Conservation (phyloP, 176 grass and related monocot genomes). For the Oryza meyeriana region DNA sequence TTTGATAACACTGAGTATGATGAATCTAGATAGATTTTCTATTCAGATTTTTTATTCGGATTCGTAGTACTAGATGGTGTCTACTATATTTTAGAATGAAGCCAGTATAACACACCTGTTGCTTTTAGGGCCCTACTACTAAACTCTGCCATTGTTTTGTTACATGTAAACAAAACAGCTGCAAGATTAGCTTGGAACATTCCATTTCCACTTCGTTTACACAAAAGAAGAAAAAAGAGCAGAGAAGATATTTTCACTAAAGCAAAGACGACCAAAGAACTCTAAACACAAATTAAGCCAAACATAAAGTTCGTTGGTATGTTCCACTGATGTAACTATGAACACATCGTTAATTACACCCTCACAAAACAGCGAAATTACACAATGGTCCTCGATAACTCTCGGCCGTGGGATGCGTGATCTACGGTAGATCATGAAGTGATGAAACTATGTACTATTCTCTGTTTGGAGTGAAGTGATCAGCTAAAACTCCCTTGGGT, state of each 20-base stretch:
- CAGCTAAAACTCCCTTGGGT: conserved; percentile 77
- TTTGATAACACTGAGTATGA: no score
- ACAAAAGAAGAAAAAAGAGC: not conserved
- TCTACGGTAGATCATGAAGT: not conserved
- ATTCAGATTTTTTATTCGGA: no score
- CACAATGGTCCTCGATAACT: not conserved
- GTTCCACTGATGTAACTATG: not conserved
- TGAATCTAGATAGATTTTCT: no score
- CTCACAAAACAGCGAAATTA: not conserved
- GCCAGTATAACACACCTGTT: not conserved
- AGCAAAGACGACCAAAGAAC: not conserved
- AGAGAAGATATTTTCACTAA: not conserved
- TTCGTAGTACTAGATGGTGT: no score
- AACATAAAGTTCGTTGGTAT: not conserved
- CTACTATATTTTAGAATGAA: no score
- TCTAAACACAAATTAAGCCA: not conserved
- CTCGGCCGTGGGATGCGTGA: not conserved
- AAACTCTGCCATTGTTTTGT: not conserved
- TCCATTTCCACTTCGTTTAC: not conserved
- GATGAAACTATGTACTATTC: not conserved
- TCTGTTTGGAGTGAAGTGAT: not conserved
- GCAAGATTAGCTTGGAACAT: not conserved
- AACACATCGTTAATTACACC: not conserved
- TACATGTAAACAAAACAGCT: not conserved
- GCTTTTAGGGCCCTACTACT: not conserved